phyloP scores from a whole-genome alignment of 1,139 yeast genomes.

The Wickerhamomyces sp. region DNA sequence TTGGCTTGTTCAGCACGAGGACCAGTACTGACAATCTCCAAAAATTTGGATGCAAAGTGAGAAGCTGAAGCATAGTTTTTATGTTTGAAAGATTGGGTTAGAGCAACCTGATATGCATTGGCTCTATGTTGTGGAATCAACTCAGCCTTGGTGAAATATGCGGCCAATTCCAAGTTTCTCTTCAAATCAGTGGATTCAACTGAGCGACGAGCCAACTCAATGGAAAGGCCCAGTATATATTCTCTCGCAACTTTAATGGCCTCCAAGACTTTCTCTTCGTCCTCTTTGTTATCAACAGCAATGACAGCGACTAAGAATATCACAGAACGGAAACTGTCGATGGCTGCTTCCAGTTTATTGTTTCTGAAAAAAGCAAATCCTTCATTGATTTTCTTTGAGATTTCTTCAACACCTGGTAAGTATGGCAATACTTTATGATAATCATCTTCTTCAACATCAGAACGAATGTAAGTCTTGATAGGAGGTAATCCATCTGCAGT shows the following conservation, averaged over 20 bases:
- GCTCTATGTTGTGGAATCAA: constrained; percentile 79
- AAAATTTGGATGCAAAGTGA: constrained; percentile 79
- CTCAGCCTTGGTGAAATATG: constrained; percentile 85
- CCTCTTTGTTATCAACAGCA: constrained; percentile 68
- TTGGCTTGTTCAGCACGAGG: constrained; percentile 86
- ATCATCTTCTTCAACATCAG: constrained; percentile 55
- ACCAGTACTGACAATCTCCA: constrained; percentile 63
- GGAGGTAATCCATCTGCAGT: constrained; percentile 73
- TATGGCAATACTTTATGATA: constrained; percentile 53
- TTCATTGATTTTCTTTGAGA: constrained; percentile 59
- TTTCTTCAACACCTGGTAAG: constrained; percentile 69
- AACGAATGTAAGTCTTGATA: constrained; percentile 62
- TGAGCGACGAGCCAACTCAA: constrained; percentile 83
- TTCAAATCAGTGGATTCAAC: constrained; percentile 66
- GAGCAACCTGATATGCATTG: constrained; percentile 91
- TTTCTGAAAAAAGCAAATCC: constrained; percentile 83
- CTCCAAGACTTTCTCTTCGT: constrained; percentile 71
- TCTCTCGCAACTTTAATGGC: constrained; percentile 76
- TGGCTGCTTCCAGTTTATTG: constrained; percentile 78
- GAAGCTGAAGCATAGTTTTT: constrained; percentile 89
- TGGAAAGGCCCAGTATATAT: constrained; percentile 85
- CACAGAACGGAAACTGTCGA: constrained; percentile 70
- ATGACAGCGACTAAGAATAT: constrained; percentile 71
- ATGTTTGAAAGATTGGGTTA: constrained; percentile 84
- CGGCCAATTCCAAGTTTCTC: constrained; percentile 90